Conservation (phyloP, 208 protist genomes). For the Trypanosoma rangeli region DNA sequence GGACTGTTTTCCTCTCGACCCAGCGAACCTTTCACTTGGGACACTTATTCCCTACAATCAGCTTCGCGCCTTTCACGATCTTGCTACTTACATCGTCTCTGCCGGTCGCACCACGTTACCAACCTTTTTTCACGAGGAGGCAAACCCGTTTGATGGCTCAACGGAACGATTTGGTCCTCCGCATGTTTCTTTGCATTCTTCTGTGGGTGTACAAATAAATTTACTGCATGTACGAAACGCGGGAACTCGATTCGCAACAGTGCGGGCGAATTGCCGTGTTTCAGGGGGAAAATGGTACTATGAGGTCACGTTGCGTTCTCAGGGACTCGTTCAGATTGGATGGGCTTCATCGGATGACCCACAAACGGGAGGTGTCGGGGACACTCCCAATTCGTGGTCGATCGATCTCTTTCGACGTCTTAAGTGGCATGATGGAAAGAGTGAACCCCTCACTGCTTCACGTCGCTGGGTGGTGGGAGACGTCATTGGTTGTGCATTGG, state of each 20-base stretch:
- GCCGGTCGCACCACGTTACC: slow-evolving; percentile 58
- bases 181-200: slow-evolving; percentile 81
- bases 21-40: slow-evolving; percentile 66
- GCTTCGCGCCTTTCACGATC: slow-evolving; percentile 84
- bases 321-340: slow-evolving; percentile 92
- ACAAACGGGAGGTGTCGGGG: slow-evolving; percentile 66
- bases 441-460: slow-evolving; percentile 48
- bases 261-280: slow-evolving; percentile 78
- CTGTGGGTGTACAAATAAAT: slow-evolving; percentile 68
- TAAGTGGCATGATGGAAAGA: slow-evolving; percentile 84
- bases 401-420: slow-evolving; percentile 87
- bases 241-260: slow-evolving; percentile 67
- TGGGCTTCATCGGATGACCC: slow-evolving; percentile 55
- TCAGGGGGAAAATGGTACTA: slow-evolving; percentile 88
- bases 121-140: slow-evolving; percentile 86
- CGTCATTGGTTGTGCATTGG: slow-evolving; percentile 89
- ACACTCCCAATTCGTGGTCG: slow-evolving; percentile 81
- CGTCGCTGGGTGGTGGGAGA: slow-evolving; percentile 82
- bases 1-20: slow-evolving; percentile 81
- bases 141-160: slow-evolving; percentile 79
- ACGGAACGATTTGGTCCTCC: slow-evolving; percentile 74
- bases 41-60: slow-evolving; percentile 88
- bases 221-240: slow-evolving; percentile 76
- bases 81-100: slow-evolving; percentile 71
- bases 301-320: slow-evolving; percentile 85